Percentiles rank a stretch among this genome's conserved stretches.
Conservation (phyloP, 805 yeast genomes). For the Candida mattraensis region DNA sequence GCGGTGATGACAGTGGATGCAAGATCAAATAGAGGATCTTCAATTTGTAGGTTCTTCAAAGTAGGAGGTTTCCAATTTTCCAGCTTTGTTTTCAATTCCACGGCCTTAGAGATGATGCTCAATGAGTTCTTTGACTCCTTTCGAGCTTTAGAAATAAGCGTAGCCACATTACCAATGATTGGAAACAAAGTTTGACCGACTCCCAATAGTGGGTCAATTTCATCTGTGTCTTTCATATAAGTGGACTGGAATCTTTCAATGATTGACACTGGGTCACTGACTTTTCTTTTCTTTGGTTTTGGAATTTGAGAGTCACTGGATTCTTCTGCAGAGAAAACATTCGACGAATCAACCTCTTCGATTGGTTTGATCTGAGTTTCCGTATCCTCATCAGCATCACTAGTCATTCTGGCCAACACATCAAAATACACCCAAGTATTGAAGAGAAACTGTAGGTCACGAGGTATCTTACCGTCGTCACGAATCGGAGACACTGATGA, state of each 20-base stretch:
- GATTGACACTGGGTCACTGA: slow-evolving; percentile 26
- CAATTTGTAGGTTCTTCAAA: slow-evolving; percentile 36
- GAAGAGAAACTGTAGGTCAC: slow-evolving; percentile 44
- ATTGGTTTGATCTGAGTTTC: too few species aligned
- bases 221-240: slow-evolving; percentile 33
- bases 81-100: slow-evolving; percentile 50
- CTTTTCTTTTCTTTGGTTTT: slow-evolving; percentile 14
- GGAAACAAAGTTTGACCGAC: slow-evolving; percentile 65
- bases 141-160: slow-evolving; percentile 51
- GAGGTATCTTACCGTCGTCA: not conserved
- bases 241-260: slow-evolving; percentile 43
- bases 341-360: slow-evolving; percentile 6
- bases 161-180: slow-evolving; percentile 62
- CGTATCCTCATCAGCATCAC: slow-evolving; percentile 43
- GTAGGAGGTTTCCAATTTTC: slow-evolving; percentile 55
- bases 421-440: slow-evolving; percentile 70
- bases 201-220: slow-evolving; percentile 65
- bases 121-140: slow-evolving; percentile 40
- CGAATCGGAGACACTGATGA: slow-evolving; percentile 1
- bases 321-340: slow-evolving; percentile 2
- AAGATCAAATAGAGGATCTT: slow-evolving; percentile 53
- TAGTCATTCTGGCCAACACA: slow-evolving; percentile 64
- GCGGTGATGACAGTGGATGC: slow-evolving; percentile 67
- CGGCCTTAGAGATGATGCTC: slow-evolving; percentile 52
- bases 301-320: slow-evolving; percentile 6